Evolutionary conservation across 495 filamentous ascomycete genomes (phyloP), one percentile per base, ranked within the genome.

Genomic region (Massariosphaeria phaeospora): DNA sequence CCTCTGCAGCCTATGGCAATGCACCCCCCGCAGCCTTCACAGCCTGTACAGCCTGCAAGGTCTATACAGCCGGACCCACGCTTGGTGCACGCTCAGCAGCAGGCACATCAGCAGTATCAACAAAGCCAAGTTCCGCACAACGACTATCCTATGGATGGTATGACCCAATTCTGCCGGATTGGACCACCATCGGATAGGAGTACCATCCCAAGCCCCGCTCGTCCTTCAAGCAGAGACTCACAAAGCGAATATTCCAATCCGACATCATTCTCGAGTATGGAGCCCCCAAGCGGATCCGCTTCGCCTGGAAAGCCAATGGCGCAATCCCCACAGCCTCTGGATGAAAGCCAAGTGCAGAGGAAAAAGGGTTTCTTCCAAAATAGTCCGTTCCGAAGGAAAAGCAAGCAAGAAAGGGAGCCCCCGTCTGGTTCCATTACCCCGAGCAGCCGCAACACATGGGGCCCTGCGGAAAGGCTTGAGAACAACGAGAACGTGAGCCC

Each of bases 91-190:
- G 76, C 74, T 34, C 57, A 60, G 24, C 56, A 57, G 41, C 61
- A 48, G 35, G 62, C 52, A 13, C 58, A 61, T 23, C 55, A 57
- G 21, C 57, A 67, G 24, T 65, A 52, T 39, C 55, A 59, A 45
- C 72, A 79, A 15, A 79, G 55, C 75, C 79, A 84, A 21, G 79
- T 95, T 13, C 91, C 91, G 29, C 90, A 96, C 66, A 95, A 97
- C 60, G 87, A 90, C 17, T 96, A 95, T 65, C 93, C 91, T 3
- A 82, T 87, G 62, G 93, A 99, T 67, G 94, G 93, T 27, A 97
- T 97, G 94, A 97, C 93, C 1, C 95, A 97, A 86, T 87, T 96
- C 59, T 97, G 94, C 70, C 82, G 93, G 52, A 84, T 86, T 21
- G 89, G 84, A 0, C 84, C 88, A 39, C 85, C 86, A 36, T 95